These are phyloP conservation scores for Escovopsis sp. DNA, from an alignment of 2,329 filamentous ascomycete genomes.

Conservation along the genomic window DNA sequence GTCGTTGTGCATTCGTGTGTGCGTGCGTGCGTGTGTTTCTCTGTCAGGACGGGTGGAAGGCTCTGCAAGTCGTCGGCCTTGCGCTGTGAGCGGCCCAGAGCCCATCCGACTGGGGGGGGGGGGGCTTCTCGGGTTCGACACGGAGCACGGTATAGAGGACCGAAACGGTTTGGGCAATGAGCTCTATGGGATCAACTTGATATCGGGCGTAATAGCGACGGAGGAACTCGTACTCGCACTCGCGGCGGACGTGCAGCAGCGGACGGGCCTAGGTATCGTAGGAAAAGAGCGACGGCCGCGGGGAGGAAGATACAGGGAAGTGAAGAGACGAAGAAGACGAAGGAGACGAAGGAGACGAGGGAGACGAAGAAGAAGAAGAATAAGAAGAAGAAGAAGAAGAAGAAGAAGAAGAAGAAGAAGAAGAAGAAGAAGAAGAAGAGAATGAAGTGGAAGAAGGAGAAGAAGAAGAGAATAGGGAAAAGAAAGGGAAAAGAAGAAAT, in stretches of 20 bases:
- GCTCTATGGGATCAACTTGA: too few relatives aligned
- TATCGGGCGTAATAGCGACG: too few relatives aligned
- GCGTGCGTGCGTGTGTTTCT: slow-evolving; percentile 17
- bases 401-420: not conserved
- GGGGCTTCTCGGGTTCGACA: too few relatives aligned
- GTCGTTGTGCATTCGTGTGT: slow-evolving; percentile 23
- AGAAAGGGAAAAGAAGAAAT: too few relatives aligned
- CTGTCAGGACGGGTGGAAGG: slow-evolving; percentile 2
- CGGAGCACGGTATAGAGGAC: not conserved
- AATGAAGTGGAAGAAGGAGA: not conserved
- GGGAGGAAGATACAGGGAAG: too few relatives aligned
- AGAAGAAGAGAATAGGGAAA: too few relatives aligned
- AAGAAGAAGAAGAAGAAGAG: not conserved
- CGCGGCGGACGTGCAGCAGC: too few relatives aligned
- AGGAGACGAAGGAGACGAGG: too few relatives aligned
- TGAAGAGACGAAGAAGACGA: not conserved
- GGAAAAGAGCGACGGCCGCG: too few relatives aligned
- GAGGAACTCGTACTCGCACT: too few relatives aligned
- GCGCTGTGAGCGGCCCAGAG: slow-evolving; percentile 1
- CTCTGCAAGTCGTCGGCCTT: not conserved
- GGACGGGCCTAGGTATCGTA: too few relatives aligned
- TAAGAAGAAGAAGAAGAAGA: not conserved
- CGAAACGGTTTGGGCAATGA: not conserved
- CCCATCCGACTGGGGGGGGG: not conserved
- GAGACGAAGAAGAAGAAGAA: not conserved